phyloP scores from a whole-genome alignment of 2,329 filamentous ascomycete genomes.

The Diaporthe citri region DNA sequence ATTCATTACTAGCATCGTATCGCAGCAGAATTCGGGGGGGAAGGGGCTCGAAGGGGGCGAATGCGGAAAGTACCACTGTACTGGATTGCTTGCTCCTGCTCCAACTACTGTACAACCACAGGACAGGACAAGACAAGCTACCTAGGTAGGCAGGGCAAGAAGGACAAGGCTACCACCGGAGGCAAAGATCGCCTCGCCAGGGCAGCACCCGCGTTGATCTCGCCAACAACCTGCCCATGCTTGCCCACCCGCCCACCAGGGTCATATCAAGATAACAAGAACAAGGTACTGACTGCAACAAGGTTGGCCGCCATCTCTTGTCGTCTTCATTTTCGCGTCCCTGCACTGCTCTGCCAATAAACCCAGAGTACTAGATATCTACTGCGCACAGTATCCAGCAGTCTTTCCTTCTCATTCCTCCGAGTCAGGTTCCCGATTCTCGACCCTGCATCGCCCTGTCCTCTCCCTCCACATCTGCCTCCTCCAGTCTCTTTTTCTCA shows the following conservation, averaged over 20 bases:
- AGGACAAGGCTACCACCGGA: not conserved
- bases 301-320: slow-evolving; percentile 7
- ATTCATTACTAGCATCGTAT: not conserved
- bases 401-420: slow-evolving; percentile 10
- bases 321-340: slow-evolving; percentile 11
- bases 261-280: slow-evolving; percentile 12
- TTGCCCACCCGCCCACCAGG: not conserved
- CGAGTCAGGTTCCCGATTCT: slow-evolving; percentile 24
- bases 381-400: not conserved
- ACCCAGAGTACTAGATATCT: not conserved
- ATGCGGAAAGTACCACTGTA: not conserved
- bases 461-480: slow-evolving; percentile 6
- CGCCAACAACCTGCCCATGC: not conserved
- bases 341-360: slow-evolving; percentile 11
- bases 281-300: not conserved
- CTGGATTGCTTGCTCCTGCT: not conserved
- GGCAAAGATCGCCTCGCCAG: slow-evolving; percentile 18
- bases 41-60: not conserved
- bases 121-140: not conserved
- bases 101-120: not conserved
- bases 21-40: not conserved
- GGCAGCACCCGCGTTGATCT: not conserved
- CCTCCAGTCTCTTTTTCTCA: not conserved
- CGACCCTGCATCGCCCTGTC: slow-evolving; percentile 13
- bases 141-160: not conserved